These are phyloP conservation scores for Plasmopara viticola DNA, from an alignment of 352 stramenopile genomes.

Conservation along the genomic window DNA sequence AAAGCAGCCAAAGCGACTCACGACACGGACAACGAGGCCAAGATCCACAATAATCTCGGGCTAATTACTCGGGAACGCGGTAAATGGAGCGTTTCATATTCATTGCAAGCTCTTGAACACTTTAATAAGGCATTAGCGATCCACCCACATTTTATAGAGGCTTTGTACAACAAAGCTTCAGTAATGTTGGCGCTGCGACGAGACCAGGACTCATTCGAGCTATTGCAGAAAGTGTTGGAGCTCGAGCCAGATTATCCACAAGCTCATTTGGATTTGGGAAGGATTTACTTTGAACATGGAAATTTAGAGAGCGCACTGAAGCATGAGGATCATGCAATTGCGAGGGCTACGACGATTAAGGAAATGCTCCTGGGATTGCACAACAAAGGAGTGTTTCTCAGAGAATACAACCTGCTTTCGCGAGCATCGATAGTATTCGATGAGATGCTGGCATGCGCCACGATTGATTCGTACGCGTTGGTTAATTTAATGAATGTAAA, in stretches of 20 bases:
- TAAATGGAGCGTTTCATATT: constrained; percentile 30
- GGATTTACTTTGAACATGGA: constrained; percentile 42
- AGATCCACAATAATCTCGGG: constrained; percentile 75
- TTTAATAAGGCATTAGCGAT: constrained; percentile 49
- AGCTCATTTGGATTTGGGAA: constrained; percentile 49
- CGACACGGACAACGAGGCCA: constrained; percentile 33
- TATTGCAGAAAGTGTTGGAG: constrained; percentile 36
- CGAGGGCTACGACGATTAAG: constrained; percentile 1
- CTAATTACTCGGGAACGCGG: constrained; percentile 33
- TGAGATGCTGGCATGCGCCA: constrained; percentile 30
- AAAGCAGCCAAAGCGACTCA: constrained; percentile 23
- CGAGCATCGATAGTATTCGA: constrained; percentile 39
- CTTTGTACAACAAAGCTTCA: constrained; percentile 72
- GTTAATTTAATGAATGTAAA: constrained; percentile 43
- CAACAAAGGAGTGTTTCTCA: constrained; percentile 76
- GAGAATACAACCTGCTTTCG: constrained; percentile 30
- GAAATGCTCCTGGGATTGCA: constrained; percentile 34
- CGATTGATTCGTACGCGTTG: constrained; percentile 33
- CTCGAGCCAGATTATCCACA: constrained; percentile 34
- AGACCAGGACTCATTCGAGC: constrained; percentile 26
- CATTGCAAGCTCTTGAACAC: constrained; percentile 44
- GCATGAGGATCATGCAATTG: constrained; percentile 42
- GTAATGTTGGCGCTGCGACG: constrained; percentile 37
- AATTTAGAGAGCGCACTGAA: constrained; percentile 32
- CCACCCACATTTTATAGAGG: constrained; percentile 29